Evolutionary conservation across 352 stramenopile genomes (phyloP), one percentile per base, ranked within the genome.

Genomic region (Thraustochytrium striatum): DNA sequence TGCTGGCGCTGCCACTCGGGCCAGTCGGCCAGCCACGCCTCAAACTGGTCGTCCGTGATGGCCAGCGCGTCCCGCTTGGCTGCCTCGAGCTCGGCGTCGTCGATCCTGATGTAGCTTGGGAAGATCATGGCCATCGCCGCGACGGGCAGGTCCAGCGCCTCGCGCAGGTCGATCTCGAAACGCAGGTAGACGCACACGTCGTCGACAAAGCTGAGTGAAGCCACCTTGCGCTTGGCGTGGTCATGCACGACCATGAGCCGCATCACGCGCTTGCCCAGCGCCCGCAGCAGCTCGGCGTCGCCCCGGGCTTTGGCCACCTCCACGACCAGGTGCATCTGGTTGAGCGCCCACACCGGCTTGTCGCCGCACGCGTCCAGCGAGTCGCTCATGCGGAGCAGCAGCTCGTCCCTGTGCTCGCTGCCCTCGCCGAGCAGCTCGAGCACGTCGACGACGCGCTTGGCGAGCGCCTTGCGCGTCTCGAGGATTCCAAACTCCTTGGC

Each of bases 271-370:
- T 28, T 47, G 7, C 9, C 69, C 11, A 79, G 55, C 19, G 25
- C 38, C 5, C 50, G 50, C 35, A 79, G 52, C 1, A n/a, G 21
- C 11, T 11, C n/a, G 11, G 19, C 38, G 30, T 61, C 39, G 7
- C 69, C 69, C 5, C 69, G 50, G n/a, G 69, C 69, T 11, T 52
- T 47, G 21, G 57, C 50, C 13, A 50, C 72, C 2, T 69, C 36
- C 5, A 65, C 69, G 9, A 57, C 25, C 35, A 79, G 39, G 5
- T 47, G 35, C 38, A 79, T 69, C 33, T 79, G 69, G 36, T 79
- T 79, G n/a, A 79, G 33, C 13, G 69, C 69, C 69, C 69, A 79
- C 19, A 79, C 50, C 8, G 69, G 69, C 58, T 79, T 79, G 69
- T 79, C 69, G 39, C 72, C 36, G 55, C 69, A 79, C 5, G 69